phyloP scores from a whole-genome alignment of 306 rosid species.

The Vigna nakashimae region DNA sequence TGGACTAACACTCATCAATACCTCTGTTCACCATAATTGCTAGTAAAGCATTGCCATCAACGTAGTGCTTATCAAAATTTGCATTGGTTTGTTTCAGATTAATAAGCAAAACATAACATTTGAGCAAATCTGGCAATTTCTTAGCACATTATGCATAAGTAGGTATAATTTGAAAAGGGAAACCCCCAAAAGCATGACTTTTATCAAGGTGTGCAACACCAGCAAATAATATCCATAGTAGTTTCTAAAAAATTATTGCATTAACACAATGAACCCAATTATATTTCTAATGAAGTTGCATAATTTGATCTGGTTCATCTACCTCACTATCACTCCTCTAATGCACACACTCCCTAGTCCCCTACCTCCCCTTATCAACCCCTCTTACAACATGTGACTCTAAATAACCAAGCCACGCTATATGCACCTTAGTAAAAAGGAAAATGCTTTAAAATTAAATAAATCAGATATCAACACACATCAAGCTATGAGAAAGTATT shows the following conservation, averaged over 20 bases:
- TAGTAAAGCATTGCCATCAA: conserved; percentile 13
- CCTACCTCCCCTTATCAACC: background rate
- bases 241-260: conserved; percentile 25
- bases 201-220: conserved; percentile 10
- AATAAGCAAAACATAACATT: background rate
- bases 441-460: conserved; percentile 18
- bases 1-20: background rate
- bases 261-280: conserved; percentile 5
- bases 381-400: conserved; percentile 16
- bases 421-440: background rate
- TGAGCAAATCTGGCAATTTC: background rate
- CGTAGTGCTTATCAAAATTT: conserved; percentile 15
- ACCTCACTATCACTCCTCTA: conserved; percentile 23
- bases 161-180: conserved; percentile 18
- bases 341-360: conserved; percentile 2
- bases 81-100: background rate
- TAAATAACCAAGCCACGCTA: conserved; percentile 20
- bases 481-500: conserved; percentile 17
- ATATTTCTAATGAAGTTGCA: conserved; percentile 2
- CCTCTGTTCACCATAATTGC: conserved; percentile 3
- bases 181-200: background rate
- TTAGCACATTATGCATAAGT: conserved; percentile 8
- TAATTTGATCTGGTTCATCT: conserved; percentile 6
- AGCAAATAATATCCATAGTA: conserved; percentile 6
- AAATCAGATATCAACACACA: background rate